Evolutionary conservation across 345 rosid genomes (phyloP).

Genomic region (Syzygium oleosum): DNA sequence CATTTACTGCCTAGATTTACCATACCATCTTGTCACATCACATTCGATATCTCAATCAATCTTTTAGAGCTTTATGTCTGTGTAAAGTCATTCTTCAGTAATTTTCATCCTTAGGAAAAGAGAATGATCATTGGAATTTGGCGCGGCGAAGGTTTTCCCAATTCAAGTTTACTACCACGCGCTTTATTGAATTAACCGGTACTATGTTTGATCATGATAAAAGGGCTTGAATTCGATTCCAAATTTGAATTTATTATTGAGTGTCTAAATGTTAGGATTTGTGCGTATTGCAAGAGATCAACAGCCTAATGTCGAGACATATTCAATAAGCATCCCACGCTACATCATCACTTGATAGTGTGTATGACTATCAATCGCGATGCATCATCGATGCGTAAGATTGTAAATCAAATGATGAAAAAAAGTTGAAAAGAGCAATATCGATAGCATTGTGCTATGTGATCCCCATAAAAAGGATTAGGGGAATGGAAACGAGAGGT

Average conservation of each 20-base stretch:
- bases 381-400: not conserved
- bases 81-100: not conserved
- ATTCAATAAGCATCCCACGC: not conserved
- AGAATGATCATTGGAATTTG: not conserved
- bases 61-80: not conserved
- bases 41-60: not conserved
- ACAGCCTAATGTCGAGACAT: not conserved
- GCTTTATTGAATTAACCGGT: not conserved
- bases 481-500: not conserved
- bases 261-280: not conserved
- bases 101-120: not conserved
- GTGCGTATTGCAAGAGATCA: not conserved
- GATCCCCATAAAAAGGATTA: not conserved
- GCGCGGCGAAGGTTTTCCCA: not conserved
- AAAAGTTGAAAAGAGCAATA: not conserved
- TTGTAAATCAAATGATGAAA: not conserved
- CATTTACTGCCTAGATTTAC: not conserved
- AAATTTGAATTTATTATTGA: not conserved
- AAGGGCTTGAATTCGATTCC: not conserved
- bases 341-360: accelerated
- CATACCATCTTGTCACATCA: not conserved
- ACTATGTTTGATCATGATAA: not conserved
- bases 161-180: not conserved
- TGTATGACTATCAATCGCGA: not conserved
- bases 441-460: not conserved